A percentile compares a stretch with the other conserved stretches of the same genome.
These are phyloP conservation scores for Dryas drummondii DNA, from an alignment of 306 rosid species.

Conservation along the genomic window DNA sequence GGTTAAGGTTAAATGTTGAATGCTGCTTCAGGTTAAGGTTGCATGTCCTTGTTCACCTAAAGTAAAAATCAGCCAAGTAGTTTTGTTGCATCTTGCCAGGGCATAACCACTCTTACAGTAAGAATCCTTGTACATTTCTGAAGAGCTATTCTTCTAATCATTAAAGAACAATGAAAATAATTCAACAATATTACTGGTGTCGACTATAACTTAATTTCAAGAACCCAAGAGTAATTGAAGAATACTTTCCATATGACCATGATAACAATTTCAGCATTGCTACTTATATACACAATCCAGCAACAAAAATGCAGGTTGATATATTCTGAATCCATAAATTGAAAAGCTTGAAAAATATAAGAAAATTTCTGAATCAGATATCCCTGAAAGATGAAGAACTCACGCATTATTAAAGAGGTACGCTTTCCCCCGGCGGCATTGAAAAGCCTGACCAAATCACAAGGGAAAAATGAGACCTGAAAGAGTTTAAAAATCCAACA, in stretches of 20 bases:
- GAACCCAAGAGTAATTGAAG: neutral
- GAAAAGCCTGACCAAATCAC: slow-evolving; percentile 53
- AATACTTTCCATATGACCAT: neutral
- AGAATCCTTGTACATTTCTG: neutral
- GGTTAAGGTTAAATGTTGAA: neutral
- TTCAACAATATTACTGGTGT: too few relatives aligned
- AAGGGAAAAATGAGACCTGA: slow-evolving; percentile 26
- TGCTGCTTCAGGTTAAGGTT: neutral
- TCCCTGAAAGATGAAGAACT: slow-evolving; percentile 37
- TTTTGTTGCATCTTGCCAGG: neutral
- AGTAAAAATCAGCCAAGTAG: neutral
- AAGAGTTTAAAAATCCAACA: slow-evolving; percentile 20
- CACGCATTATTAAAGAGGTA: slow-evolving; percentile 77
- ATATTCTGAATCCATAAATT: neutral
- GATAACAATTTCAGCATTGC: neutral
- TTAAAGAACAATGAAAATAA: neutral
- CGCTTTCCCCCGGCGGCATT: slow-evolving; percentile 76
- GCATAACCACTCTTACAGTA: neutral
- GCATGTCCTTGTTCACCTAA: neutral
- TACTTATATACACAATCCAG: neutral
- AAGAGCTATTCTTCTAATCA: neutral
- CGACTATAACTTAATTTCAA: neutral
- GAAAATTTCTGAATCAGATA: neutral
- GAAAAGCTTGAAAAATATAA: slow-evolving; percentile 3
- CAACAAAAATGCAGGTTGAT: neutral